Evolutionary conservation across 1,139 yeast species (phyloP).

Genomic region (Yamadazyma pseudoaaseri): DNA sequence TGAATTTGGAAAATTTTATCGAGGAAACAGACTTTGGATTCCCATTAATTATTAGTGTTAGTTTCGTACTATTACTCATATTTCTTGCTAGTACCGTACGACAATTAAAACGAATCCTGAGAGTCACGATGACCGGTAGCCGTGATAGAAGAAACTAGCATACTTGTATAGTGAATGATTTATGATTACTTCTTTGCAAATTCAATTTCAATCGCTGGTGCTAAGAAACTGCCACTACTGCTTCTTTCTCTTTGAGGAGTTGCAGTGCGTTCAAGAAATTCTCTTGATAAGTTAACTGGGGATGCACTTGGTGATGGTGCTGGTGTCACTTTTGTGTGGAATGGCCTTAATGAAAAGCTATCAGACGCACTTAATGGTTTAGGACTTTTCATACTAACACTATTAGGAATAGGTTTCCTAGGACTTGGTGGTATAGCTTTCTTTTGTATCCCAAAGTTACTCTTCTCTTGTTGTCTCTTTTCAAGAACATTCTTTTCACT

Average conservation of each 20-base stretch:
- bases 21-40: constrained; percentile 67
- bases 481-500: constrained; percentile 29
- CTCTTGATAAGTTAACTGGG: constrained; percentile 29
- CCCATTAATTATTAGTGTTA: constrained; percentile 29
- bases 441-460: constrained; percentile 24
- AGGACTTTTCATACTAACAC: constrained; percentile 8
- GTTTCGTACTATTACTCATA: constrained; percentile 24
- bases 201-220: constrained; percentile 31
- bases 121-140: constrained; percentile 40
- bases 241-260: constrained; percentile 15
- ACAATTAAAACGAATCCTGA: constrained; percentile 34
- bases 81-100: constrained; percentile 29
- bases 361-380: constrained; percentile 19
- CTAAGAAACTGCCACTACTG: constrained; percentile 24
- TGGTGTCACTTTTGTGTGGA: constrained; percentile 42
- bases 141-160: too few relatives aligned
- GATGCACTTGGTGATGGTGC: constrained; percentile 41
- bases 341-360: constrained; percentile 41
- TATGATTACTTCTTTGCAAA: constrained; percentile 23
- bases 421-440: constrained; percentile 20
- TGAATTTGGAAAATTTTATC: constrained; percentile 88
- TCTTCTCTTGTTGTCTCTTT: constrained; percentile 33
- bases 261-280: constrained; percentile 10
- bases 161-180: too few relatives aligned
- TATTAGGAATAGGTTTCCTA: constrained; percentile 7